Evolutionary conservation across 2,329 filamentous ascomycete species (phyloP), one percentile per base, ranked within the genome.

Genomic region (Podosphaera xanthii): DNA sequence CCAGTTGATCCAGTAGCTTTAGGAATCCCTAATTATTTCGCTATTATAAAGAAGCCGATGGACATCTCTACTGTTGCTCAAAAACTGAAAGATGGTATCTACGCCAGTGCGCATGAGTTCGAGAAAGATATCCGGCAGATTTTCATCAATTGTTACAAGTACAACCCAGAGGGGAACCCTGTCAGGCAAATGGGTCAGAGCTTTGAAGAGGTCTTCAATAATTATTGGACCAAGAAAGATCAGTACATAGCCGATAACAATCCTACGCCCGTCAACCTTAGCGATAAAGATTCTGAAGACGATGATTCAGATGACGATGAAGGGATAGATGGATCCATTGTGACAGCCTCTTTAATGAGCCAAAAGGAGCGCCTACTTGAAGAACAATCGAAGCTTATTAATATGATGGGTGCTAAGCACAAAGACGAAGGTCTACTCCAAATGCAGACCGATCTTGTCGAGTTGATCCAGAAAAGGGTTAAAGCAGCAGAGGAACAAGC

Each of bases 31-130:
- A 84, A 85, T 33, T 98, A 98, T 69, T 87, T 92, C 70, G 88
- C 85, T 67, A 76, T 97, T 62, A 89, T 98, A 73, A 97, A 95
- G 75, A 88, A 90, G 69, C 92, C 92, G 0, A 98, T 97, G 91
- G 91, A 98, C 70, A 76, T 96, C 57, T 76, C 78, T 14, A 95
- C 87, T n/a, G 85, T 95, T 67, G 76, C 79, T 42, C 76, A 77
- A 49, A 94, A 94, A 71, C 76, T 96, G 48, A 81, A 84, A 64
- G 76, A 76, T 10, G 88, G 89, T 34, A 80, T 88, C 59, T 97
- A 97, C 67, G 78, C 81, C 64, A 87, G 78, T 60, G 77, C 87
- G 0, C 89, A 88, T 70, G 90, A 96, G 53, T 88, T 97, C 65
- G 86, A 94, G 67, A 78, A 78, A 60, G 90, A 94, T 67, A 80